Evolutionary conservation across 2,329 filamentous ascomycete species (phyloP).

Genomic region (Aspergillus jensenii): DNA sequence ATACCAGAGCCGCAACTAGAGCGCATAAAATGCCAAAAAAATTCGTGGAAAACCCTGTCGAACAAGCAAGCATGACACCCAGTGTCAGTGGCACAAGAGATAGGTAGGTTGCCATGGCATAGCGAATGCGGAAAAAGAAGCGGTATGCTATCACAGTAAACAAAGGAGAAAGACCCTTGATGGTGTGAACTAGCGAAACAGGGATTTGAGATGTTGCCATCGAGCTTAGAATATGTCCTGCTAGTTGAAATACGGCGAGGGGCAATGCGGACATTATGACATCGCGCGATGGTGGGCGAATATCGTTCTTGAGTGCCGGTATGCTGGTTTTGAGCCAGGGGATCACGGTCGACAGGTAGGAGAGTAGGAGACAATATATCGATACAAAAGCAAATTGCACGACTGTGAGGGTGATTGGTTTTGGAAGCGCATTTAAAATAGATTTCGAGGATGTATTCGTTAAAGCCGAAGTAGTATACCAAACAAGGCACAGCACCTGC

Average conservation of each 20-base stretch:
- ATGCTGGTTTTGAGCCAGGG: conserved; percentile 69
- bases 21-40: conserved; percentile 87
- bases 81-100: conserved; percentile 87
- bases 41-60: conserved; percentile 84
- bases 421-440: conserved; percentile 87
- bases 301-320: conserved; percentile 78
- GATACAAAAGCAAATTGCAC: conserved; percentile 94
- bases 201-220: conserved; percentile 93
- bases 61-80: conserved; percentile 96
- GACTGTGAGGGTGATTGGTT: conserved; percentile 86
- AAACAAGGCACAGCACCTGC: conserved; percentile 80
- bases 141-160: conserved; percentile 95
- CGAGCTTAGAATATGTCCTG: conserved; percentile 88
- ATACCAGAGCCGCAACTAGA: conserved; percentile 85
- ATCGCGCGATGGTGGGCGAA: conserved; percentile 75
- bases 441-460: conserved; percentile 98
- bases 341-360: conserved; percentile 71
- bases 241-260: conserved; percentile 87
- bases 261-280: conserved; percentile 87
- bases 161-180: conserved; percentile 93
- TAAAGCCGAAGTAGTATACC: conserved; percentile 93
- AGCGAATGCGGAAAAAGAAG: conserved; percentile 81
- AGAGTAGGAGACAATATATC: conserved; percentile 77
- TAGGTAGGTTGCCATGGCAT: conserved; percentile 81
- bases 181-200: conserved; percentile 95